Evolutionary conservation across 257 asterid genomes (phyloP), one percentile per base, ranked within the genome.

Genomic region (Paraleonurus japonicus): DNA sequence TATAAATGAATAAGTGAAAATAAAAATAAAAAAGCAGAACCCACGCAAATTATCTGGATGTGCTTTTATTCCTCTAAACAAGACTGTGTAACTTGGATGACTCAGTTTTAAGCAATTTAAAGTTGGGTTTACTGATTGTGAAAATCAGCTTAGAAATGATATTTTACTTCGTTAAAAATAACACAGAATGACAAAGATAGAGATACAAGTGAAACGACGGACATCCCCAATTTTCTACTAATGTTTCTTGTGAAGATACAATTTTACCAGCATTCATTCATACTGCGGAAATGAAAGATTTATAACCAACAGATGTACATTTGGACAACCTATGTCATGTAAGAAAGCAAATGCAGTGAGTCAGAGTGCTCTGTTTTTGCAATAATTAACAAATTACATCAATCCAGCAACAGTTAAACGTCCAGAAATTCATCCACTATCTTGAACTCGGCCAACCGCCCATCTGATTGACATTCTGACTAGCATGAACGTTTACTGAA

Each of bases 361-460:
- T 79, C 63, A 65, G 76, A 70, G 41, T 58, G 78, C 79, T 76
- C 65, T 48, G 39, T 65, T 58, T 71, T 57, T 19, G 72, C 50
- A 20, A 63, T 61, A 41, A 70, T 69, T 78, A 72, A 65, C 65
- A 76, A 67, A 58, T 32, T 50, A 65, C 75, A 63, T 32, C 69
- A 75, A 76, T 73, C 70, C 84, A 80, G 68, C 50, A 43, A 12
- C 84, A 76, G 75, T 84, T 82, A 81, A 61, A 85, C 75, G 88
- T 84, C 83, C 74, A 60, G 78, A 65, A 47, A 81, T 27, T 76
- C 74, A 76, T 76, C 81, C 69, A 69, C 51, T 68, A 83, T 75
- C 84, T 76, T 7, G 84, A 80, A 75, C 82, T 80, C 41, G 78
- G 76, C 94, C 96, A 89, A 27, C 70, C 73, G 7, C 80, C 87